Evolutionary conservation across 176 grass and related monocot genomes (phyloP), one percentile per base, ranked within the genome.

Genomic region (Otatea glauca): DNA sequence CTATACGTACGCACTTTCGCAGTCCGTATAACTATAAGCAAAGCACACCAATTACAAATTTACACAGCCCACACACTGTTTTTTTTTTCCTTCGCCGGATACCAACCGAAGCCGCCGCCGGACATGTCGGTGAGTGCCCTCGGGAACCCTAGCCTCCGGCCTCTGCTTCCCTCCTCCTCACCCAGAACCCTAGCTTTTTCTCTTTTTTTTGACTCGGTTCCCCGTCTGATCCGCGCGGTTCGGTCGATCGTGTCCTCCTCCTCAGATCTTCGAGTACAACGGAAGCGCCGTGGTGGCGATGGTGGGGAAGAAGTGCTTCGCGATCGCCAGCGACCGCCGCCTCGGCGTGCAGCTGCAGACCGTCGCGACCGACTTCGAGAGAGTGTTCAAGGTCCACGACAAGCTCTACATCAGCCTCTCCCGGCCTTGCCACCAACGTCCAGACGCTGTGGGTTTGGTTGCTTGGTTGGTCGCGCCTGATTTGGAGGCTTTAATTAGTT

Each of bases 41-140:
- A n/a, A 55, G 7, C 20, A 56, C 53, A 18, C 54, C 44, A 17
- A 25, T 49, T 34, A 8, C n/a, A n/a, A n/a, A 29, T 29, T 29
- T n/a, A n/a, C 34, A 25, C 32, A 17, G 11, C 9, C 16, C 54
- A 84, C 47, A 3, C 53, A 29, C 29, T 29, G 29, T 29, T 64
- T 18, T 9, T 9, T 37, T 13, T 20, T 61, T 6, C 0, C 24
- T 34, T 48, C 88, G 76, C 82, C 82, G 77, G 50, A 80, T 60
- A 74, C 63, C 27, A 47, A 72, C 78, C 65, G 18, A 34, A 38
- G 83, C 53, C 45, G 71, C 14, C 59, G 65, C 63, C 81, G 48
- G 6, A 37, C 78, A 94, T 94, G 92, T 94, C 90, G 85, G 93
- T 92, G 77, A 88, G 93, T 84, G 21, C 39, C 59, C 13, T 24